Percentiles rank a stretch among this genome's conserved stretches.
These are phyloP conservation scores for Petasospora rhodanensis DNA, from an alignment of 1,139 yeast genomes.

Conservation along the genomic window DNA sequence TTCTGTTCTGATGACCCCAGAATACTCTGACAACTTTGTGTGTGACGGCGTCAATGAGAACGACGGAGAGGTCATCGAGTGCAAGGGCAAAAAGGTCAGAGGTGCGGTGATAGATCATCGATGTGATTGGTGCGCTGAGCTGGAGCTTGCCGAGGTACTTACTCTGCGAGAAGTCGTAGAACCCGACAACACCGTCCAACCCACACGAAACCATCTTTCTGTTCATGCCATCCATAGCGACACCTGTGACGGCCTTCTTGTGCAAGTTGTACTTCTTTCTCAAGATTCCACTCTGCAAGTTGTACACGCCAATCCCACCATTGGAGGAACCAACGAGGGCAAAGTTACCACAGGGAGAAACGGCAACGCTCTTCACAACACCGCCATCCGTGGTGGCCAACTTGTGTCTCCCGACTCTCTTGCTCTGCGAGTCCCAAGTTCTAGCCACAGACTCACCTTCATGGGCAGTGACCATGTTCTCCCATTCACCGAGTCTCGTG, in stretches of 20 bases:
- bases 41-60: conserved; percentile 77
- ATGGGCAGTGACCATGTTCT: conserved; percentile 88
- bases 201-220: conserved; percentile 83
- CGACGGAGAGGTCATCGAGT: conserved; percentile 80
- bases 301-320: conserved; percentile 88
- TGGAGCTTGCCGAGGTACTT: conserved; percentile 63
- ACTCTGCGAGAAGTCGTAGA: conserved; percentile 78
- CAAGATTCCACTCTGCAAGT: conserved; percentile 82
- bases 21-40: conserved; percentile 80
- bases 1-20: conserved; percentile 86
- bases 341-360: conserved; percentile 94
- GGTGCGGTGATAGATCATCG: conserved; percentile 69
- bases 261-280: conserved; percentile 67
- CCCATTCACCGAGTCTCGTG: conserved; percentile 91
- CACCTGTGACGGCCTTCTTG: conserved; percentile 78
- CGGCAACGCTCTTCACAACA: conserved; percentile 70
- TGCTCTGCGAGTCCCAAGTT: conserved; percentile 85
- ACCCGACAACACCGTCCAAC: conserved; percentile 84
- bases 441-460: conserved; percentile 80
- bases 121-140: conserved; percentile 74
- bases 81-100: conserved; percentile 85
- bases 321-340: conserved; percentile 86
- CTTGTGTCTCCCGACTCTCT: conserved; percentile 73
- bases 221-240: conserved; percentile 88
- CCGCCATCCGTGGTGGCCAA: conserved; percentile 75